Evolutionary conservation across 1,284 basidiomycete genomes (phyloP).

Genomic region (Anthracocystis walkeri): DNA sequence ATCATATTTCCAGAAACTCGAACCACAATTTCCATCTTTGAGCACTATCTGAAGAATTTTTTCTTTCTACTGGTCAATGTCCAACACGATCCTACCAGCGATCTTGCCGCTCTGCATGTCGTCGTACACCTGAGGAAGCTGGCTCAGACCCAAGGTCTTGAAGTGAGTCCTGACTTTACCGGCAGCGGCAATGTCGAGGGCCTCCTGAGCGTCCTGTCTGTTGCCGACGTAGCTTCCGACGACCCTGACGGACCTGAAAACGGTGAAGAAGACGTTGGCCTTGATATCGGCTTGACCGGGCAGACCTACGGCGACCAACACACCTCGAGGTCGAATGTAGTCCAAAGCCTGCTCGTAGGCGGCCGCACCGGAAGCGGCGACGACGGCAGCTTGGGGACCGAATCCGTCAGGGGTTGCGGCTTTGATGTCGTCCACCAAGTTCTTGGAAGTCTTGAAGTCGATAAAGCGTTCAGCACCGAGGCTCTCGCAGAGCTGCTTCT

Average conservation of each 20-base stretch:
- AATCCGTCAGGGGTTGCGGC: constrained; percentile 76
- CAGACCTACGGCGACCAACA: constrained; percentile 80
- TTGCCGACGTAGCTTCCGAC: constrained; percentile 80
- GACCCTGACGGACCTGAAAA: constrained; percentile 75
- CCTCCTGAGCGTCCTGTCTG: constrained; percentile 69
- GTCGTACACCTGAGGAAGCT: constrained; percentile 75
- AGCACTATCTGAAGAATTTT: neutral
- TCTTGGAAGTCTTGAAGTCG: constrained; percentile 76
- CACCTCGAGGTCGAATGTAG: constrained; percentile 75
- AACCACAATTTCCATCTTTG: too few relatives aligned
- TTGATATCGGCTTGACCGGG: constrained; percentile 76
- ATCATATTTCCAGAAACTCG: too few relatives aligned
- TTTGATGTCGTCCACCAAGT: constrained; percentile 77
- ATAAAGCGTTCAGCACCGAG: constrained; percentile 84
- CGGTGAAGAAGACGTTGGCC: constrained; percentile 78
- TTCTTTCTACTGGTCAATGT: constrained; percentile 67
- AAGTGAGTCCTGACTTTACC: constrained; percentile 78
- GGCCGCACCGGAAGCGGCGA: constrained; percentile 70
- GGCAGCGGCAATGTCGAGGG: constrained; percentile 77
- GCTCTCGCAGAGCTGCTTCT: constrained; percentile 77
- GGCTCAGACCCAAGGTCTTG: constrained; percentile 72
- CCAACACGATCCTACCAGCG: constrained; percentile 77
- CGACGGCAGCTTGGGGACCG: constrained; percentile 77
- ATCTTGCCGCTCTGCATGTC: constrained; percentile 74
- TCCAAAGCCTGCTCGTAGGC: constrained; percentile 79